Base-by-base conservation (phyloP, 2,329 filamentous ascomycete genomes). In the Incumbomyces lentus region DNA sequence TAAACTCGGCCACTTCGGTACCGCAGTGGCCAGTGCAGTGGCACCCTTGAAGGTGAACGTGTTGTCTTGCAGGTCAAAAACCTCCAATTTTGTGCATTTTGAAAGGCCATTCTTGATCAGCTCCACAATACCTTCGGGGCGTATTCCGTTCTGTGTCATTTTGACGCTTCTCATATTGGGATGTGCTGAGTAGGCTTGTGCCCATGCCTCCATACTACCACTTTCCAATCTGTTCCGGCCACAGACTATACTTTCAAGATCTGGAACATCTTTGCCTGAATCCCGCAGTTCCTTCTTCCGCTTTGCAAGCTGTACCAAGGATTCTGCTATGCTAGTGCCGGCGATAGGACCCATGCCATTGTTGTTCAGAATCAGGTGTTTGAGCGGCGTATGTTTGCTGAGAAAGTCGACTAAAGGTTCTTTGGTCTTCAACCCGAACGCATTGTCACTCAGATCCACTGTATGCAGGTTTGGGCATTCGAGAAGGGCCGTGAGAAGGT, bases 141-240 rank as follows among this genome's bases (percentile, higher is more conserved):
- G 79, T 57, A 98, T 98, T 44, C 92, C 92, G 64, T 98, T 96
- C 68, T 96, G 92, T 19, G 94, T 87, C 92, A 98, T 96, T 74
- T 90, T 93, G 57, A 98, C 79, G 49, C 81, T 81, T 67, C 82
- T 84, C 53, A 98, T 77, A 48, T 84, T 82, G 63, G 66, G 70
- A 61, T 96, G 87, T 48, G 90, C 81, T 59, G 81, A 79, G 65
- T 86, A 95, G 1, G 87, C 76, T 64, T 83, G 84, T 35, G 89
- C 88, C 92, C 92, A 98, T 0, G 90, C 89, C 12, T 78, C 79
- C 92, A 98, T 98, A 62, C 84, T 92, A 56, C 90, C 92, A 59
- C 89, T 95, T 70, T 98, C 92, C 41, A 98, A 75, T 55, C 92
- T 77, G 70, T 98, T 98, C 55, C 92, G 86, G 35, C 92, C 92